Percentiles rank a stretch among this genome's conserved stretches.
Conservation (phyloP, 2,329 filamentous ascomycete species). For the Juglanconis sp. region DNA sequence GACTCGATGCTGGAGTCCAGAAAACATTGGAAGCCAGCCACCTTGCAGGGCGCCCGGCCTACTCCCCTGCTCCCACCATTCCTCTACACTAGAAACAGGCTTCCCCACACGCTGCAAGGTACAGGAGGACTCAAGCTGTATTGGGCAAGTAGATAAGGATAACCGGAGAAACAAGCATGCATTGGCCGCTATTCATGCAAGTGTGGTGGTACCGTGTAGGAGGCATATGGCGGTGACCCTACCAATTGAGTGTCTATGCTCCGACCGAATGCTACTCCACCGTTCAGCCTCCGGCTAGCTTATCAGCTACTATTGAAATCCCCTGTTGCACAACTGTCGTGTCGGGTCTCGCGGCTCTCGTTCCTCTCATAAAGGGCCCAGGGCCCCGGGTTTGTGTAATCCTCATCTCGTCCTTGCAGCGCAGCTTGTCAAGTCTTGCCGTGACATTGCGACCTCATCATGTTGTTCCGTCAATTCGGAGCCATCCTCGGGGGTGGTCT, state of each 20-base stretch:
- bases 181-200: neutral
- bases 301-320: neutral
- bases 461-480: conserved; percentile 4
- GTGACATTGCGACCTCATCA: neutral
- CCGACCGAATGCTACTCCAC: neutral
- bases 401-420: neutral
- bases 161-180: neutral
- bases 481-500: conserved; percentile 7
- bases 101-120: neutral
- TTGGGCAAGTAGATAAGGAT: neutral
- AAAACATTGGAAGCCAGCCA: no score
- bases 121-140: neutral
- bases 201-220: neutral
- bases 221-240: neutral
- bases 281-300: neutral
- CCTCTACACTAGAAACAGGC: neutral
- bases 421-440: neutral
- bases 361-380: neutral
- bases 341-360: no score
- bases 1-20: no score
- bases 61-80: neutral
- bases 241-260: neutral
- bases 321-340: no score
- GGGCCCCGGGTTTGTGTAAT: neutral
- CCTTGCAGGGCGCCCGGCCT: no score